These are phyloP conservation scores for Rhamnella rubrinervis DNA, from an alignment of 331 rosid species.

Conservation along the genomic window DNA sequence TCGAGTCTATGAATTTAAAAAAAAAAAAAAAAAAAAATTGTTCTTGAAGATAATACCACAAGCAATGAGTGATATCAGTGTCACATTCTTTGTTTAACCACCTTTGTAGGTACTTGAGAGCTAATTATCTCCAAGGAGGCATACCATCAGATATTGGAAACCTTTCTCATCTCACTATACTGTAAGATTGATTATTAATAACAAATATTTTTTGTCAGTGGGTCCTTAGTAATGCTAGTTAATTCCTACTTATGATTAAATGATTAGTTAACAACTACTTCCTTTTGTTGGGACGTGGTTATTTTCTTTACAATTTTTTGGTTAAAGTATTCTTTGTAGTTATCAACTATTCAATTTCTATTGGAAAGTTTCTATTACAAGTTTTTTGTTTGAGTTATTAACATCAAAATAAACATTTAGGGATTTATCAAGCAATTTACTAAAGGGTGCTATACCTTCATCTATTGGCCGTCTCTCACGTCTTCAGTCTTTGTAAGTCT, in stretches of 20 bases:
- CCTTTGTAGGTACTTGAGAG: slow-evolving; percentile 69
- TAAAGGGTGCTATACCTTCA: slow-evolving; percentile 90
- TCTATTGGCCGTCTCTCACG: slow-evolving; percentile 72
- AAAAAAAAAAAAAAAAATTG: too few relatives aligned
- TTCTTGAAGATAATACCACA: not conserved
- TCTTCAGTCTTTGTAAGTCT: slow-evolving; percentile 62
- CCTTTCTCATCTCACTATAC: slow-evolving; percentile 71
- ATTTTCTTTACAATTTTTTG: not conserved
- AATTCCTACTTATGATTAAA: not conserved
- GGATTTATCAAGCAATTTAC: slow-evolving; percentile 78
- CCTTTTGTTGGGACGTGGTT: not conserved
- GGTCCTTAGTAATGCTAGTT: not conserved
- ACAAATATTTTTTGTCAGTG: not conserved
- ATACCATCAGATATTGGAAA: slow-evolving; percentile 86
- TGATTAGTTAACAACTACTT: not conserved
- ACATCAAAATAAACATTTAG: slow-evolving; percentile 34
- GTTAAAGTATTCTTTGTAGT: too few relatives aligned
- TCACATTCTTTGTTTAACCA: not conserved
- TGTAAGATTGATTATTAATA: slow-evolving; percentile 46
- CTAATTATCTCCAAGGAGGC: slow-evolving; percentile 87
- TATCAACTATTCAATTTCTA: too few relatives aligned
- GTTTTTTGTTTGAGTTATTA: slow-evolving; percentile 4
- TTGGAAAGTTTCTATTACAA: not conserved
- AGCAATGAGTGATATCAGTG: not conserved
- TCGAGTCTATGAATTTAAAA: not conserved